phyloP scores from a whole-genome alignment of 164 flowering plant species.

The Stephania japonica region DNA sequence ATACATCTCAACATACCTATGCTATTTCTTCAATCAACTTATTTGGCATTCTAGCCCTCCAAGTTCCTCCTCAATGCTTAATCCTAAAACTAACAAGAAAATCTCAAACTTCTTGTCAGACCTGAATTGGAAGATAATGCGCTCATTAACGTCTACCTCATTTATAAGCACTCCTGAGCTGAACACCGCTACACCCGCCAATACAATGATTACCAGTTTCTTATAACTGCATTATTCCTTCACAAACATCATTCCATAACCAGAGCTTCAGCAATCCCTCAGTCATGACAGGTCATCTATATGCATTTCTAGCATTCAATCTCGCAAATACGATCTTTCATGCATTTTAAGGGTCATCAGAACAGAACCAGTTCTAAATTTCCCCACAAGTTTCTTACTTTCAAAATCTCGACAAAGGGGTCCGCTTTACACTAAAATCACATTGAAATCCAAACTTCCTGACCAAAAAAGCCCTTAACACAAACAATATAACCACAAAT shows the following conservation, averaged over 20 bases:
- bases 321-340: neutral
- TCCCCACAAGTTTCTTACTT: neutral
- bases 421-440: neutral
- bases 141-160: neutral
- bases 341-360: neutral
- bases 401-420: neutral
- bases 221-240: neutral
- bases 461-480: neutral
- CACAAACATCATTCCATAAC: neutral
- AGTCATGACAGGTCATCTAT: neutral
- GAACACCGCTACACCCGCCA: neutral
- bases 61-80: neutral
- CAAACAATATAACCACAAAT: neutral
- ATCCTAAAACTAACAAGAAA: neutral
- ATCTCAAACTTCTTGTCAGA: neutral
- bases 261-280: neutral
- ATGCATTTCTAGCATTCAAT: neutral
- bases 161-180: neutral
- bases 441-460: neutral
- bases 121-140: neutral
- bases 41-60: neutral
- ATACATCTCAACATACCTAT: neutral
- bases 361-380: neutral
- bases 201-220: neutral
- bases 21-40: neutral